Percentiles rank a stretch among this genome's conserved stretches.
Conservation (phyloP, 75 land plant genomes). For the Picea sitchensis region DNA sequence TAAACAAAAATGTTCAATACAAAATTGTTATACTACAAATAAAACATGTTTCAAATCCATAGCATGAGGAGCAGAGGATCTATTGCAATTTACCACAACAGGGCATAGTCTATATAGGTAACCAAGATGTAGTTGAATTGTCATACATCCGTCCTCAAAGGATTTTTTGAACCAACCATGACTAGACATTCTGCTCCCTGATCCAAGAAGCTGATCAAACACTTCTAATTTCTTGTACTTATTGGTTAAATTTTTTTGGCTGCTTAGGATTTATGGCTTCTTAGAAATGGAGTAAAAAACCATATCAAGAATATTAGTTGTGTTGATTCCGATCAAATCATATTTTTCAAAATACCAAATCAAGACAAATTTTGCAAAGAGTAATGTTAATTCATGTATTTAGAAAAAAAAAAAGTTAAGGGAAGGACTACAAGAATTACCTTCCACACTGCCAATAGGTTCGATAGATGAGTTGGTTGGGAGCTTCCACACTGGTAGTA, state of each 20-base stretch:
- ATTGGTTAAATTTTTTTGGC: slow-evolving; percentile 7
- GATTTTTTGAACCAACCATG: slow-evolving; percentile 28
- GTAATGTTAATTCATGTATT: too few species aligned
- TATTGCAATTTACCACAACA: not conserved
- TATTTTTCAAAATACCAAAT: too few species aligned
- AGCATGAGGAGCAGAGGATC: not conserved
- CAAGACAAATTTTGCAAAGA: too few species aligned
- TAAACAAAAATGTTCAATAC: not conserved
- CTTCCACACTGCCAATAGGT: too few species aligned
- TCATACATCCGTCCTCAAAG: slow-evolving; percentile 22
- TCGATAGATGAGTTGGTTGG: too few species aligned
- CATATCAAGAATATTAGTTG: too few species aligned
- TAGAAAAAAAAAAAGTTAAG: too few species aligned
- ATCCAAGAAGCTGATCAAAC: slow-evolving; percentile 8
- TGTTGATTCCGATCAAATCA: too few species aligned
- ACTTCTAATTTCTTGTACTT: slow-evolving; percentile 30
- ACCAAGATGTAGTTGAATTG: slow-evolving; percentile 20
- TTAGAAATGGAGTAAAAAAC: too few species aligned
- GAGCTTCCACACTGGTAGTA: too few species aligned
- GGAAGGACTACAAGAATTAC: too few species aligned
- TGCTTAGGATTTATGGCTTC: too few species aligned
- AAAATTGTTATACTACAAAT: not conserved
- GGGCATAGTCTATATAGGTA: not conserved
- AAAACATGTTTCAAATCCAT: not conserved
- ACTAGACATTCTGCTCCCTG: slow-evolving; percentile 29